Evolutionary conservation across 306 rosid genomes (phyloP).

Genomic region (Rosa multiflora): DNA sequence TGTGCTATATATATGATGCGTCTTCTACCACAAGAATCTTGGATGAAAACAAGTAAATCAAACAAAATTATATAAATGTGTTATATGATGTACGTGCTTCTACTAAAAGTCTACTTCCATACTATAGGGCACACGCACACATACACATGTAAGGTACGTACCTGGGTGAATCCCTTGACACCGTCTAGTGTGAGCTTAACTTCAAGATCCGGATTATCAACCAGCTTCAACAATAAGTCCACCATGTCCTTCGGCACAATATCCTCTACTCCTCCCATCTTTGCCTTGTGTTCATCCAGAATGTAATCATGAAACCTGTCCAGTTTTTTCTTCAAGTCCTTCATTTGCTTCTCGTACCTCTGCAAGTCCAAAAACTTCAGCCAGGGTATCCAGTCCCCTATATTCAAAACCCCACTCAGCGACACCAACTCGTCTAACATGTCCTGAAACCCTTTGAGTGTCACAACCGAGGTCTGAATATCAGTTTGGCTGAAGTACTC

Average conservation of each 20-base stretch:
- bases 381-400: conserved; percentile 50
- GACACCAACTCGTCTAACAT: conserved; percentile 43
- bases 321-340: conserved; percentile 29
- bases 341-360: conserved; percentile 41
- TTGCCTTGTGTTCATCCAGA: conserved; percentile 36
- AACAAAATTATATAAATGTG: too few species aligned
- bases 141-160: conserved; percentile 11
- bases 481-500: conserved; percentile 30
- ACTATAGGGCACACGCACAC: too few species aligned
- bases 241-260: conserved; percentile 36
- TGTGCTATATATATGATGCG: too few species aligned
- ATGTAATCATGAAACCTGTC: conserved; percentile 34
- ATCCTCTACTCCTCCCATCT: not conserved
- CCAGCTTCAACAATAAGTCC: conserved; percentile 34
- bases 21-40: too few species aligned
- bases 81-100: too few species aligned
- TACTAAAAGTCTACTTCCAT: too few species aligned
- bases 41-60: too few species aligned
- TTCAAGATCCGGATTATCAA: conserved; percentile 32
- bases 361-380: conserved; percentile 43
- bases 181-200: conserved; percentile 32
- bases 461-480: conserved; percentile 12
- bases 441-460: conserved; percentile 29
- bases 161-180: conserved; percentile 40
- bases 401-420: conserved; percentile 39